A percentile compares a stretch with the other conserved stretches of the same genome.
Conservation (phyloP, 768 basidiomycete genomes). For the Auricularia auricula-judae region DNA sequence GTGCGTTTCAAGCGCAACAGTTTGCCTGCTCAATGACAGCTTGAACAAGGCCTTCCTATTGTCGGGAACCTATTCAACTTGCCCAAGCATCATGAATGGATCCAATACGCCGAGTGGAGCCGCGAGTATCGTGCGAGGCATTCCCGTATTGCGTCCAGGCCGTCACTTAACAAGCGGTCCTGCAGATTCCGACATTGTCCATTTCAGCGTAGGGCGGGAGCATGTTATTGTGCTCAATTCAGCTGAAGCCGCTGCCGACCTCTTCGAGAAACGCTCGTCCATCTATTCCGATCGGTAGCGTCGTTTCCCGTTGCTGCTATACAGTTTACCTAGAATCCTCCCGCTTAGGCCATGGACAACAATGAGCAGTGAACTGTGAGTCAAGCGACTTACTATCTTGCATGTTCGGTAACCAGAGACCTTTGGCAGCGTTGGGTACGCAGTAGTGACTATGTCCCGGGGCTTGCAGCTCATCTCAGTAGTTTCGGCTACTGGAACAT, state of each 20-base stretch:
- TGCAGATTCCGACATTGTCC: not conserved
- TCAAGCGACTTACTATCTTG: not conserved
- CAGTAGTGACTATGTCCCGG: not conserved
- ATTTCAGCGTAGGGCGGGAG: not conserved
- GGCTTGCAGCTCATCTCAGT: not conserved
- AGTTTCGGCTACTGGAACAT: constrained; percentile 6
- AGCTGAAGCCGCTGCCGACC: constrained; percentile 24
- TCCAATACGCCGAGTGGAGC: constrained; percentile 32
- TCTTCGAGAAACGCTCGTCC: constrained; percentile 30
- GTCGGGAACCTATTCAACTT: constrained; percentile 44
- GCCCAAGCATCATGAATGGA: constrained; percentile 26
- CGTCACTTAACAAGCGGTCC: no score
- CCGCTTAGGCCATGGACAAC: not conserved
- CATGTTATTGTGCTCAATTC: constrained; percentile 28
- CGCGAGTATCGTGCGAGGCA: constrained; percentile 23
- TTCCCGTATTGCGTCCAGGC: not conserved
- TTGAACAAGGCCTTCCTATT: constrained; percentile 24
- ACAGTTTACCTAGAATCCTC: not conserved
- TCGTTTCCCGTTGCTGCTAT: not conserved
- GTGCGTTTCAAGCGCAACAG: not conserved
- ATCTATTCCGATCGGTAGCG: constrained; percentile 29
- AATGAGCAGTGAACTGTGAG: not conserved
- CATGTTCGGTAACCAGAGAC: no score
- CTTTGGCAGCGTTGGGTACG: not conserved
- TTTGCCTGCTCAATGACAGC: not conserved